phyloP scores from a whole-genome alignment of 257 asterid genomes.

The Nicotiana sylvestris region DNA sequence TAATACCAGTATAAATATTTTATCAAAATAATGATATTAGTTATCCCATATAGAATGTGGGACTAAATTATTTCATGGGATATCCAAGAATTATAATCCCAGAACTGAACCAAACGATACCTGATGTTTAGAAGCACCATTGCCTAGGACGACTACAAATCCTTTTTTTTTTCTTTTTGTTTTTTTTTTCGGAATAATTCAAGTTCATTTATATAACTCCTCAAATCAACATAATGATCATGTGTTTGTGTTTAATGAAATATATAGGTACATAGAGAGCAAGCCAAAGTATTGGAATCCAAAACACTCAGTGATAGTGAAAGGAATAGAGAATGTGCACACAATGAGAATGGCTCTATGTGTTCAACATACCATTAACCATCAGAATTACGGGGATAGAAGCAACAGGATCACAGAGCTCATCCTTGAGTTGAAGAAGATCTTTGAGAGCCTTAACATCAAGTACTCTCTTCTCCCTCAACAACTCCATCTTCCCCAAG shows the following conservation, averaged over 20 bases:
- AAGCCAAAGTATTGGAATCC: conserved; percentile 65
- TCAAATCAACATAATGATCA: background rate
- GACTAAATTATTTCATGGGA: too few relatives aligned
- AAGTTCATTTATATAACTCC: background rate
- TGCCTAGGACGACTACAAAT: too few relatives aligned
- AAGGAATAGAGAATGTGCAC: conserved; percentile 46
- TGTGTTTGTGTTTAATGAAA: background rate
- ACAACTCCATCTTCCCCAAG: conserved; percentile 44
- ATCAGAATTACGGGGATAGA: conserved; percentile 51
- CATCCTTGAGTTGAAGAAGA: conserved; percentile 52
- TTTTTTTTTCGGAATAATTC: too few relatives aligned
- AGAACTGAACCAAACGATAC: too few relatives aligned
- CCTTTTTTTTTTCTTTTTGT: too few relatives aligned
- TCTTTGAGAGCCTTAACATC: conserved; percentile 41
- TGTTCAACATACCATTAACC: conserved; percentile 58
- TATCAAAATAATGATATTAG: too few relatives aligned
- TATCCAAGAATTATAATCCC: too few relatives aligned
- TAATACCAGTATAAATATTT: too few relatives aligned
- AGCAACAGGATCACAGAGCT: conserved; percentile 41
- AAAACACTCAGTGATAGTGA: conserved; percentile 45
- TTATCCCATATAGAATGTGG: too few relatives aligned
- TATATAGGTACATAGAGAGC: conserved; percentile 55
- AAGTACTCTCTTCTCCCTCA: conserved; percentile 55
- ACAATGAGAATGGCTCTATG: conserved; percentile 45
- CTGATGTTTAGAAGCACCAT: too few relatives aligned